A percentile compares a stretch with the other conserved stretches of the same genome.
These are phyloP conservation scores for Sequoiadendron giganteum DNA, from an alignment of 75 land plant genomes.

Conservation along the genomic window DNA sequence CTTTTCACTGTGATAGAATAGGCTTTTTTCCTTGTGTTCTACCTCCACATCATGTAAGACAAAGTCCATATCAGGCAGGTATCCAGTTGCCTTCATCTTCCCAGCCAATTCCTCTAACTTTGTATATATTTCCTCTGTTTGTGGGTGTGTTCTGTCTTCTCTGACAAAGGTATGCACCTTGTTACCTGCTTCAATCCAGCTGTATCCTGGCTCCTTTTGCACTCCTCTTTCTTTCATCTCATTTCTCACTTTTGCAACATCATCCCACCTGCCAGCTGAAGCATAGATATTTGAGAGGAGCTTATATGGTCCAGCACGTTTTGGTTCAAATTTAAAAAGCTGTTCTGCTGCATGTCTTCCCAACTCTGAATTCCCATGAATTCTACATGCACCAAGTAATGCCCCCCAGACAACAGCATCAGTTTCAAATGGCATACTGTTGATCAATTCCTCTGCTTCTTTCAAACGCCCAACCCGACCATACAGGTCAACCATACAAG, in stretches of 20 bases:
- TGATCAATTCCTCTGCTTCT: constrained; percentile 19
- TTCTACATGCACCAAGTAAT: constrained; percentile 14
- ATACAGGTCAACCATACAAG: constrained; percentile 16
- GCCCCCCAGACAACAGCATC: constrained; percentile 15
- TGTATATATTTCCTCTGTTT: not conserved
- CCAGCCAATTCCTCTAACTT: not conserved
- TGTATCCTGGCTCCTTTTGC: constrained; percentile 12
- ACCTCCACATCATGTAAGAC: constrained; percentile 2
- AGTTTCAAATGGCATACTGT: constrained; percentile 12
- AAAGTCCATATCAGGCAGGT: not conserved
- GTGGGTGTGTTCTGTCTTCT: constrained; percentile 6
- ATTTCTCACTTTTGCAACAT: constrained; percentile 4
- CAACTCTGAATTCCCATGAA: constrained; percentile 7
- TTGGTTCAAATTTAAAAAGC: constrained; percentile 10
- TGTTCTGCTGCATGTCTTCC: constrained; percentile 12
- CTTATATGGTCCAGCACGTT: constrained; percentile 11
- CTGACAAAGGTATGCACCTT: constrained; percentile 9
- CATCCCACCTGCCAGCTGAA: constrained; percentile 13
- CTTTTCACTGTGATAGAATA: constrained; percentile 9
- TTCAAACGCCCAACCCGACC: constrained; percentile 10
- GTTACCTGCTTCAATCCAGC: constrained; percentile 11
- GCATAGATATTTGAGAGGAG: constrained; percentile 22
- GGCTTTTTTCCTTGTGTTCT: not conserved
- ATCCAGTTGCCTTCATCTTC: constrained; percentile 14
- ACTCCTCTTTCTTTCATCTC: constrained; percentile 12